Conservation (phyloP, 306 rosid species). For the Luffa acutangula region DNA sequence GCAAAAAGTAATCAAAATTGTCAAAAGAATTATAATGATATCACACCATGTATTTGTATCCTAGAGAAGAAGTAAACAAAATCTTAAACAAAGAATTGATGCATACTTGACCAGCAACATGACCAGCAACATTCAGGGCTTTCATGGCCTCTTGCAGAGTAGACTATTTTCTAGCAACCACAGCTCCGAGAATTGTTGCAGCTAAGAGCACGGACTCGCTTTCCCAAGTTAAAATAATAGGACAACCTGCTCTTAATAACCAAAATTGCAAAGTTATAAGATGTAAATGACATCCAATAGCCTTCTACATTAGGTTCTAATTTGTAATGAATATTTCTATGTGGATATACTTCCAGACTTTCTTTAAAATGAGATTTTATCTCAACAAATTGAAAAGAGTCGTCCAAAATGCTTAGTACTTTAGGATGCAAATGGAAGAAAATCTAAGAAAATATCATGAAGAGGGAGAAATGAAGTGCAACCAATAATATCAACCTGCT, state of each 20-base stretch:
- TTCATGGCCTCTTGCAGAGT: constrained; percentile 79
- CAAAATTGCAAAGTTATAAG: not conserved
- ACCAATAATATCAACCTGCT: constrained; percentile 89
- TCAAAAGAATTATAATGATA: too few relatives aligned
- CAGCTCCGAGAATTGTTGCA: constrained; percentile 90
- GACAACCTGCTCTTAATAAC: constrained; percentile 46
- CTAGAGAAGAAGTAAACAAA: too few relatives aligned
- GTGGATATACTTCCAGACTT: not conserved
- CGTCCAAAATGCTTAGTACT: not conserved
- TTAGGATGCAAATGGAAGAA: not conserved
- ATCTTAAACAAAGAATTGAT: too few relatives aligned
- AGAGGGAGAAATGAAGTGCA: constrained; percentile 14
- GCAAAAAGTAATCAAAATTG: too few relatives aligned
- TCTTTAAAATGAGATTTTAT: not conserved
- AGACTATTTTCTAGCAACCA: constrained; percentile 60
- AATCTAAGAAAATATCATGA: not conserved
- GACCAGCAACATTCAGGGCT: constrained; percentile 72
- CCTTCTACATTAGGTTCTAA: not conserved
- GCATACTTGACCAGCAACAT: constrained; percentile 90
- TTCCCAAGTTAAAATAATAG: constrained; percentile 89
- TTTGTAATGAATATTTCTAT: not conserved
- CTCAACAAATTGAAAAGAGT: not conserved
- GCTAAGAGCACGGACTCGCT: constrained; percentile 90
- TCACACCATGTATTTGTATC: too few relatives aligned
- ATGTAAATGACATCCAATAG: not conserved